phyloP scores from a whole-genome alignment of 148 eudicot genomes.

The Nepenthes gracilis region DNA sequence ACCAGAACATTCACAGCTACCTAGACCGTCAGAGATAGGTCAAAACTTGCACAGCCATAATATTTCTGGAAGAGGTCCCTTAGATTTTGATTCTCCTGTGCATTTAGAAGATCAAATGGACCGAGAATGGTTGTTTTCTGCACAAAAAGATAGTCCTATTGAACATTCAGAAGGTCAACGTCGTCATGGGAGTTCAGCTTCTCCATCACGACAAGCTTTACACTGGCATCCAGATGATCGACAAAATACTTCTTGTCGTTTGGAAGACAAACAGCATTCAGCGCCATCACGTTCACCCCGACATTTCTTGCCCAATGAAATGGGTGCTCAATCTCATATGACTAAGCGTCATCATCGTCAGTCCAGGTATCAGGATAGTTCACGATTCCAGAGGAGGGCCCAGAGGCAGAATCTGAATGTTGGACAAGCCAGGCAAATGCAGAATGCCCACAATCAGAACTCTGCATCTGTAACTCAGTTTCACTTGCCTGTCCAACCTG shows the following conservation, averaged over 20 bases:
- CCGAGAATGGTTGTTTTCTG: not conserved
- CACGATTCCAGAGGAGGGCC: conserved; percentile 19
- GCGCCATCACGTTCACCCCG: conserved; percentile 10
- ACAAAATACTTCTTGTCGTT: conserved; percentile 14
- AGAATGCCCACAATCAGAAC: conserved; percentile 24
- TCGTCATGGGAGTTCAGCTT: conserved; percentile 15
- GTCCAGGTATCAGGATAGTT: conserved; percentile 20
- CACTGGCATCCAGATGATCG: conserved; percentile 14
- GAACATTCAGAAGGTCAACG: conserved; percentile 5
- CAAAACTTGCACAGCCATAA: conserved; percentile 9
- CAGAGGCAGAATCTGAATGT: conserved; percentile 18
- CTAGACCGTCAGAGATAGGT: conserved; percentile 12
- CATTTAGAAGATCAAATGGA: conserved; percentile 16
- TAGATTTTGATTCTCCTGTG: not conserved
- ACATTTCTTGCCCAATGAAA: conserved; percentile 4
- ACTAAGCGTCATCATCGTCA: conserved; percentile 16
- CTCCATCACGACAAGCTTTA: conserved; percentile 22
- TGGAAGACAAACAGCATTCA: conserved; percentile 14
- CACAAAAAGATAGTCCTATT: not conserved
- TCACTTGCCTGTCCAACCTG: conserved; percentile 11
- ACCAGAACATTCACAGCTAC: conserved; percentile 5
- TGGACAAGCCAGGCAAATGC: conserved; percentile 18
- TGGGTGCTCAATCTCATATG: not conserved
- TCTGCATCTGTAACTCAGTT: conserved; percentile 14
- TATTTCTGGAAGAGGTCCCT: conserved; percentile 10